Evolutionary conservation across 208 protist species (phyloP).

Genomic region (Leishmania guyanensis): DNA sequence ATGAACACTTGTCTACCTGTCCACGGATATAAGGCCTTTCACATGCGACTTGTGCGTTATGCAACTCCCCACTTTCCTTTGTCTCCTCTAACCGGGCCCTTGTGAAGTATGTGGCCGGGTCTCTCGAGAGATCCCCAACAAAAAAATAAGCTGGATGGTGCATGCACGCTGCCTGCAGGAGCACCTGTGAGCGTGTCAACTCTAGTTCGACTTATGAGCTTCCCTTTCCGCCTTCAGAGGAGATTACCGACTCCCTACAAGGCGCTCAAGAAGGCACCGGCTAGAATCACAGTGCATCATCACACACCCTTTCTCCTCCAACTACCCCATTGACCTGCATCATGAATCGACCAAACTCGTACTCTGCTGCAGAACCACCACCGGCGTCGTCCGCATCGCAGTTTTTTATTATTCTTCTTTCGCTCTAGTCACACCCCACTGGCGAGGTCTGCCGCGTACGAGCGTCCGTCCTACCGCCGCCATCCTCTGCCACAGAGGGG

Average conservation of each 20-base stretch:
- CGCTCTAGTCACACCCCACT: not conserved
- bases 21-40: not conserved
- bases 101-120: not conserved
- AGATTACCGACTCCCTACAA: not conserved
- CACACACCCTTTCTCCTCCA: not conserved
- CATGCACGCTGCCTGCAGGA: not conserved
- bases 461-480: not conserved
- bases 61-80: not conserved
- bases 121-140: not conserved
- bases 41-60: not conserved
- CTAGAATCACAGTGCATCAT: not conserved
- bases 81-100: not conserved
- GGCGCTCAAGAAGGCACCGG: not conserved
- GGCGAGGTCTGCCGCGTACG: not conserved
- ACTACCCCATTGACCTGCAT: not conserved
- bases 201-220: not conserved
- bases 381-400: not conserved
- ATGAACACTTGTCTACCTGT: not conserved
- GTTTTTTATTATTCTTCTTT: not conserved
- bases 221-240: not conserved
- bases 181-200: not conserved
- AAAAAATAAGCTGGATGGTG: not conserved
- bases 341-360: not conserved
- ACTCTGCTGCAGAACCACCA: not conserved
- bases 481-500: not conserved